These are phyloP conservation scores for Cystofilobasidium capitatum DNA, from an alignment of 768 basidiomycete genomes.

Conservation along the genomic window DNA sequence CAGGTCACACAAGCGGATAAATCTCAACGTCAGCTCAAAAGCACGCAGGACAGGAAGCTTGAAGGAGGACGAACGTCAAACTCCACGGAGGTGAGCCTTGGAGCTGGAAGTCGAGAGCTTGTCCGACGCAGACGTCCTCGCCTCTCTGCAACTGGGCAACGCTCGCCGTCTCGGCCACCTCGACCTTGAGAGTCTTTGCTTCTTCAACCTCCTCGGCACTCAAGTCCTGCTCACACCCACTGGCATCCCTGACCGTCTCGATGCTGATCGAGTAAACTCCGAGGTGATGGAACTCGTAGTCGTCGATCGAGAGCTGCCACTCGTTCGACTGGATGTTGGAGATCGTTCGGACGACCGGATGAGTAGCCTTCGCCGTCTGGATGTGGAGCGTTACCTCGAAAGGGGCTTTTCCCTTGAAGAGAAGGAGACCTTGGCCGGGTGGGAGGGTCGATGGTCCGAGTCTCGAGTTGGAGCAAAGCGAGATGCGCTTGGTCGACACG, in stretches of 20 bases:
- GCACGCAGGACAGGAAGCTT: neutral
- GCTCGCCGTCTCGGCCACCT: slow-evolving; percentile 92
- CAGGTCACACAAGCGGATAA: neutral
- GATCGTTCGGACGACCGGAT: slow-evolving; percentile 36
- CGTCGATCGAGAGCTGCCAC: slow-evolving; percentile 63
- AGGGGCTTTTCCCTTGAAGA: slow-evolving; percentile 74
- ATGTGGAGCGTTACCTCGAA: slow-evolving; percentile 61
- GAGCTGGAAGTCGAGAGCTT: slow-evolving; percentile 78
- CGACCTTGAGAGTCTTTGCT: slow-evolving; percentile 42
- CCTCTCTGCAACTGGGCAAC: slow-evolving; percentile 74
- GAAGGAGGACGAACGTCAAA: slow-evolving; percentile 53
- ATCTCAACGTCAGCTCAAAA: slow-evolving; percentile 10
- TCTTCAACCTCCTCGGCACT: neutral
- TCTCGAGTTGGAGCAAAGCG: slow-evolving; percentile 65
- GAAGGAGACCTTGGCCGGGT: slow-evolving; percentile 54
- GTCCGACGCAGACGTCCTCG: slow-evolving; percentile 79
- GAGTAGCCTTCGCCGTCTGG: slow-evolving; percentile 42
- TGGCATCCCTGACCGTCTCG: slow-evolving; percentile 67
- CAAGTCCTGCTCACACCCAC: slow-evolving; percentile 53
- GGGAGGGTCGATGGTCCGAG: slow-evolving; percentile 50
- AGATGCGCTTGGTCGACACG: slow-evolving; percentile 51
- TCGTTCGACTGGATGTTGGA: slow-evolving; percentile 42
- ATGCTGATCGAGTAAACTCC: slow-evolving; percentile 73
- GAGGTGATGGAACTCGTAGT: slow-evolving; percentile 64
- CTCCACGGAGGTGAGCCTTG: slow-evolving; percentile 92